These are phyloP conservation scores for Fusarium tanahbumbuense DNA, from an alignment of 2,329 filamentous ascomycete genomes.

Conservation along the genomic window DNA sequence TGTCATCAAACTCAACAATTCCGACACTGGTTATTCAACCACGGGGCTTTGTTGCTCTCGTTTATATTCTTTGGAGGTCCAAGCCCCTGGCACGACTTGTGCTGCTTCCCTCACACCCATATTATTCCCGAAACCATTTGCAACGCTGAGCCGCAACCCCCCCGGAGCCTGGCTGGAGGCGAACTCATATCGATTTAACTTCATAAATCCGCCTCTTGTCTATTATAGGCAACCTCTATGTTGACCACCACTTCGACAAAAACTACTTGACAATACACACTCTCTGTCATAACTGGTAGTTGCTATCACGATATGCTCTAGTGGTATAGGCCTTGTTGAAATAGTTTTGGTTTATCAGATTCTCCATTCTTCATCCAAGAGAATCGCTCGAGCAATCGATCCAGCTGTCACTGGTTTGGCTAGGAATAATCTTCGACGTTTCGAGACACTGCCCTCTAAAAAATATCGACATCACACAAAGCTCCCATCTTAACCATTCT, in stretches of 20 bases:
- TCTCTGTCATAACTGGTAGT: background rate
- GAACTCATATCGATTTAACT: conserved; percentile 4
- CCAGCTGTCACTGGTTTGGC: background rate
- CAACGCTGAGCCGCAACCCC: conserved; percentile 23
- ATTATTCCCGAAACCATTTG: conserved; percentile 19
- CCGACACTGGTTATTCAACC: conserved; percentile 1
- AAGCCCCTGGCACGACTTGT: conserved; percentile 7
- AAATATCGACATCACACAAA: background rate
- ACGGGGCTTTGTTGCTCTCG: conserved; percentile 9
- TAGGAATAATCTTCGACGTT: background rate
- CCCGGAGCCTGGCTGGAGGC: conserved; percentile 5
- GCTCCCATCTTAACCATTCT: background rate
- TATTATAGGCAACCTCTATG: background rate
- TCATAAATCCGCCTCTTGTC: background rate
- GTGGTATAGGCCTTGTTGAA: conserved; percentile 8
- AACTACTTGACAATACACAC: background rate
- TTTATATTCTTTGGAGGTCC: background rate
- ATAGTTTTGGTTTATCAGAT: background rate
- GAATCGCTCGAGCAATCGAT: background rate
- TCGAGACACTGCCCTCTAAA: background rate
- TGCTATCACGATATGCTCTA: conserved; percentile 27
- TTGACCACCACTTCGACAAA: background rate
- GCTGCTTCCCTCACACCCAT: conserved; percentile 8
- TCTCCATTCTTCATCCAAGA: background rate
- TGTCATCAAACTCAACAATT: conserved; percentile 8